A percentile compares a stretch with the other conserved stretches of the same genome.
Evolutionary conservation across 2,329 filamentous ascomycete genomes (phyloP).

Genomic region (Pseudogymnoascus verrucosus): DNA sequence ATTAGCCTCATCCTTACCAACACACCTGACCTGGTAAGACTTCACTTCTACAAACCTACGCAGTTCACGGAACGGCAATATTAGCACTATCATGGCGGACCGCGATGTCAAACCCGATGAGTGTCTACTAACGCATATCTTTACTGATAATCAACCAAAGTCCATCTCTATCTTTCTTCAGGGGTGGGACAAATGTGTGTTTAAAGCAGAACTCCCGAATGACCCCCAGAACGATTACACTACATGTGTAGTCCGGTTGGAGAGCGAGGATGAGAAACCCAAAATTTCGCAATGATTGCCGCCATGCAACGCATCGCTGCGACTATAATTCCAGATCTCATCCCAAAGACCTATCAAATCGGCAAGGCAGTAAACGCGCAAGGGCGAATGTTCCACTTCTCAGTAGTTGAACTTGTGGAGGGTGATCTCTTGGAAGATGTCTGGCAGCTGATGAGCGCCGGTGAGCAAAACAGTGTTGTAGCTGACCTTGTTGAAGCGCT

Average conservation of each 20-base stretch:
- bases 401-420: conserved; percentile 13
- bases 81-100: conserved; percentile 9
- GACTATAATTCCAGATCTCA: conserved; percentile 13
- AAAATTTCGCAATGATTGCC: conserved; percentile 13
- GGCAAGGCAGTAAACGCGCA: conserved; percentile 21
- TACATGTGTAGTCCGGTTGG: conserved; percentile 14
- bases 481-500: conserved; percentile 12
- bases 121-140: conserved; percentile 14
- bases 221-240: background rate
- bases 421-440: conserved; percentile 14
- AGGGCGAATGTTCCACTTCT: conserved; percentile 14
- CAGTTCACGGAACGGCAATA: background rate
- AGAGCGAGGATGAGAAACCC: conserved; percentile 10
- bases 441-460: conserved; percentile 13
- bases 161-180: conserved; percentile 15
- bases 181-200: conserved; percentile 16
- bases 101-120: conserved; percentile 12
- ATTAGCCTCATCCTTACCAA: background rate
- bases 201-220: conserved; percentile 14
- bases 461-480: conserved; percentile 14
- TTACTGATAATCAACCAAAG: conserved; percentile 12
- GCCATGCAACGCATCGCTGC: conserved; percentile 13
- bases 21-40: background rate
- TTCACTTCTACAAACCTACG: background rate
- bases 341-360: conserved; percentile 13